phyloP scores from a whole-genome alignment of 768 basidiomycete genomes.

The Boletus speciosus region DNA sequence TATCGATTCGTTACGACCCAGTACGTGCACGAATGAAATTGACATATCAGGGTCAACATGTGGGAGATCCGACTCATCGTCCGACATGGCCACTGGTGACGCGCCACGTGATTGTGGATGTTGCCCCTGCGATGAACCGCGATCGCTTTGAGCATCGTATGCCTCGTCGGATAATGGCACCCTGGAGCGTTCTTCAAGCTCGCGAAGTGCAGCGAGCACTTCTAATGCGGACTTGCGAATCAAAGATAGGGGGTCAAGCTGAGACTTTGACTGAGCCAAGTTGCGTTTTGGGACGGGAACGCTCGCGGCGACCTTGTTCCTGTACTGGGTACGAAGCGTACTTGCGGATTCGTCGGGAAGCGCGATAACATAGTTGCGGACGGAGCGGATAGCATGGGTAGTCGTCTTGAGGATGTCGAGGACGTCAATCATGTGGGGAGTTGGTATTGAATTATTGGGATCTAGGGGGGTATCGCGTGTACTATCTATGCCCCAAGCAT shows the following conservation, averaged over 20 bases:
- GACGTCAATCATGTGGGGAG: conserved; percentile 48
- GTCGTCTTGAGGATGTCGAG: conserved; percentile 73
- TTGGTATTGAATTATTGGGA: conserved; percentile 9
- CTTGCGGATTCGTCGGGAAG: conserved; percentile 72
- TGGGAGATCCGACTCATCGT: conserved; percentile 31
- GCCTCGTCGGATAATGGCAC: conserved; percentile 76
- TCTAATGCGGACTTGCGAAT: conserved; percentile 81
- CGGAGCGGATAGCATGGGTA: conserved; percentile 75
- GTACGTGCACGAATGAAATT: conserved; percentile 67
- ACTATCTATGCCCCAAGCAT: conserved; percentile 54
- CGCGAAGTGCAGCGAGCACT: conserved; percentile 74
- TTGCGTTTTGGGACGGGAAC: conserved; percentile 34
- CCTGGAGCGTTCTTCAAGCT: conserved; percentile 75
- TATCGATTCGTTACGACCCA: conserved; percentile 59
- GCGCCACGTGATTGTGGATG: conserved; percentile 38
- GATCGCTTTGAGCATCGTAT: conserved; percentile 80
- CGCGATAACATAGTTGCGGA: conserved; percentile 78
- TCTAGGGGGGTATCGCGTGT: conserved; percentile 9
- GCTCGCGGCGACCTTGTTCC: conserved; percentile 44
- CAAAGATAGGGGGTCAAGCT: conserved; percentile 58
- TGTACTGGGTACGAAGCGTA: conserved; percentile 54
- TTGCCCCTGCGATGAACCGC: conserved; percentile 41
- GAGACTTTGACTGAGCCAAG: conserved; percentile 31
- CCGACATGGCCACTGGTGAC: conserved; percentile 43
- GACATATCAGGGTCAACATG: conserved; percentile 55